Evolutionary conservation across 2,329 filamentous ascomycete genomes (phyloP).

Genomic region (Talaromyces piceae): DNA sequence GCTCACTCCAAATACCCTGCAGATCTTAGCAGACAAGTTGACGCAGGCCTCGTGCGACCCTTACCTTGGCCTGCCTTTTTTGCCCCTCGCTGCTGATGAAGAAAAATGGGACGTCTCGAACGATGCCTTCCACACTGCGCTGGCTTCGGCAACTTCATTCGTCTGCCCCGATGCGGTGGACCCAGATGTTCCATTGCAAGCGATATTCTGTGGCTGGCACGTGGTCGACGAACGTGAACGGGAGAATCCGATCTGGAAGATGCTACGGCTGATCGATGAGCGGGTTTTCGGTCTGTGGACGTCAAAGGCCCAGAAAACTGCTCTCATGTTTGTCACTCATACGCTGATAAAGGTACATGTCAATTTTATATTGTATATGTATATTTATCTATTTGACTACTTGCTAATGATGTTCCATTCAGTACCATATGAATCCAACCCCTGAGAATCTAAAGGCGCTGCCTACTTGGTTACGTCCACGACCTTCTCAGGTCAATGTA

Average conservation of each 20-base stretch:
- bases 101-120: neutral
- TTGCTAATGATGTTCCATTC: neutral
- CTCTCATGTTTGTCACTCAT: neutral
- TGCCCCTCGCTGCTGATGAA: neutral
- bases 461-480: neutral
- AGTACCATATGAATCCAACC: neutral
- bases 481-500: neutral
- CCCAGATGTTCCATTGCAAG: neutral
- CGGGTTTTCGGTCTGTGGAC: neutral
- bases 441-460: neutral
- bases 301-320: neutral
- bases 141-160: neutral
- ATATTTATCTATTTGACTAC: neutral
- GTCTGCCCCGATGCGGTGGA: neutral
- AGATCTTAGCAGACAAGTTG: neutral
- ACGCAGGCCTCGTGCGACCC: neutral
- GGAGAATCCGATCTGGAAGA: neutral
- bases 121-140: neutral
- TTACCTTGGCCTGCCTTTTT: neutral
- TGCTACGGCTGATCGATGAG: neutral
- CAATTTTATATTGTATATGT: neutral
- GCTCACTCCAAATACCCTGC: neutral
- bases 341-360: neutral
- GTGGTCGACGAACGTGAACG: neutral
- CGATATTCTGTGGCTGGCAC: neutral